Evolutionary conservation across 331 rosid genomes (phyloP).

Genomic region (Phaseolus coccineus): DNA sequence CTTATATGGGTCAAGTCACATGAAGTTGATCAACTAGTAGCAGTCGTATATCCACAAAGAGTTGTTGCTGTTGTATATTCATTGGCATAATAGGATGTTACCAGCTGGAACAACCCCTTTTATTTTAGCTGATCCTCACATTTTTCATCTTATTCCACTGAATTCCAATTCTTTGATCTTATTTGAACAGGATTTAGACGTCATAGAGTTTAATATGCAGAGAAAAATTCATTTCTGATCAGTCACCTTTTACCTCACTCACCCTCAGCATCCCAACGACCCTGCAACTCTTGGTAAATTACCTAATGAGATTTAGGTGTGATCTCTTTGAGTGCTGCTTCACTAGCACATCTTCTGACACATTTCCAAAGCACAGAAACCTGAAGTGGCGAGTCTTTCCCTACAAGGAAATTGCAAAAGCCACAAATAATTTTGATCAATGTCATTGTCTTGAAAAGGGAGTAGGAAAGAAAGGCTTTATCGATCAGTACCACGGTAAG

Average conservation of each 20-base stretch:
- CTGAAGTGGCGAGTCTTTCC: slow-evolving; percentile 31
- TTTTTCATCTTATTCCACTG: not conserved
- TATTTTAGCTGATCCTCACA: not conserved
- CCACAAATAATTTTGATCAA: slow-evolving; percentile 59
- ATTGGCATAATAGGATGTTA: not conserved
- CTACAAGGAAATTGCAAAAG: slow-evolving; percentile 57
- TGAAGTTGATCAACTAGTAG: too few species aligned
- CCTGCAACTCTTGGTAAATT: not conserved
- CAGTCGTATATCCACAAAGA: too few species aligned
- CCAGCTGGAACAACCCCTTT: not conserved
- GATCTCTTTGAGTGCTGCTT: slow-evolving; percentile 22
- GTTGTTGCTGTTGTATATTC: not conserved
- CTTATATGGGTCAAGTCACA: too few species aligned
- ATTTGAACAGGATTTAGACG: not conserved
- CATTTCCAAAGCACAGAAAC: not conserved
- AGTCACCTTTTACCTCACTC: not conserved
- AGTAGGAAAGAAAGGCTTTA: slow-evolving; percentile 35
- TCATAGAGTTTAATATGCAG: not conserved
- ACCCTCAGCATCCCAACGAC: not conserved
- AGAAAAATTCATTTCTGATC: not conserved
- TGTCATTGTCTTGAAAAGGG: slow-evolving; percentile 53
- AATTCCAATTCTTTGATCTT: not conserved
- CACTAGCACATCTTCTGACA: not conserved
- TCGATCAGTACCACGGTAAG: slow-evolving; percentile 66
- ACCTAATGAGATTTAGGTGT: slow-evolving; percentile 11